These are phyloP conservation scores for Elongisporangium prolatum DNA, from an alignment of 352 stramenopile genomes.

Conservation along the genomic window DNA sequence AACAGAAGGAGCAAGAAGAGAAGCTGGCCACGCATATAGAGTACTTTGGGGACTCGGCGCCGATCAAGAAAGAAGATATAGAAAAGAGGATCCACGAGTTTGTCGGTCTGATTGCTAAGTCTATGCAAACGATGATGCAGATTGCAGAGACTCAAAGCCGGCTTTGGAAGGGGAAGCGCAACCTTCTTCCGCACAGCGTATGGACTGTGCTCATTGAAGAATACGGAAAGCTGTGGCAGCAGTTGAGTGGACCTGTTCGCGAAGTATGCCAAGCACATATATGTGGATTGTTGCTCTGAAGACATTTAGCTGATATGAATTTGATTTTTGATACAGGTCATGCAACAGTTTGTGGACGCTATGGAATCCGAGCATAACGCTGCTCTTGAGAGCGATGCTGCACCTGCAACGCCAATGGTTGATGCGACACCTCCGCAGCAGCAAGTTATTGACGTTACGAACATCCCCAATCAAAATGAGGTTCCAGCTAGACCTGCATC, in stretches of 20 bases:
- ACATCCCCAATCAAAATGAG: not conserved
- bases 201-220: constrained; percentile 29
- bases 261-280: constrained; percentile 23
- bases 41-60: constrained; percentile 59
- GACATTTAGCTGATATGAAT: constrained; percentile 8
- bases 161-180: constrained; percentile 44
- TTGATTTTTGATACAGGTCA: constrained; percentile 6
- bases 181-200: constrained; percentile 26
- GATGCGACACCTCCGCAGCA: not conserved
- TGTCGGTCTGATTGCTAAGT: constrained; percentile 39
- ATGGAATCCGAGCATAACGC: constrained; percentile 3
- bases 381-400: not conserved
- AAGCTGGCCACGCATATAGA: constrained; percentile 42
- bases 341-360: constrained; percentile 10
- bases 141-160: constrained; percentile 44
- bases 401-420: not conserved
- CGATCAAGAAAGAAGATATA: constrained; percentile 59
- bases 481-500: not conserved
- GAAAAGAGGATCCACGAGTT: constrained; percentile 65
- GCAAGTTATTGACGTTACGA: not conserved
- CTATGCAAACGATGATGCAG: constrained; percentile 48
- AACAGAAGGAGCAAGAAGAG: constrained; percentile 40
- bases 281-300: constrained; percentile 10
- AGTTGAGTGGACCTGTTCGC: constrained; percentile 41
- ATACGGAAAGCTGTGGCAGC: constrained; percentile 40